Evolutionary conservation across 495 filamentous ascomycete genomes (phyloP).

Genomic region (Trichoderma asperelloides): DNA sequence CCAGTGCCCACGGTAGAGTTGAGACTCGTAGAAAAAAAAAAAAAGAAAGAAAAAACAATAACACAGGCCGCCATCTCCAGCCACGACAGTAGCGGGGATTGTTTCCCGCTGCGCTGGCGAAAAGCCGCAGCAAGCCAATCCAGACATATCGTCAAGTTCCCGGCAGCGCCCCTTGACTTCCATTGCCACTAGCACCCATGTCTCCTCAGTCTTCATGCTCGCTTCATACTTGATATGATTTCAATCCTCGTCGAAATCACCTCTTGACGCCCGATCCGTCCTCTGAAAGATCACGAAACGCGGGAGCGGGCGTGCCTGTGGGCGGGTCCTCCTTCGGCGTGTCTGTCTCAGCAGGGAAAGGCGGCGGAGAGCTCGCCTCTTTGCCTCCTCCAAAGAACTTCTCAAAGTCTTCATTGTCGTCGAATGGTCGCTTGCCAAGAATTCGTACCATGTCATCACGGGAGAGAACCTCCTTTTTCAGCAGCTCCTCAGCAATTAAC

Average conservation of each 20-base stretch:
- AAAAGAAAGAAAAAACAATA: neutral
- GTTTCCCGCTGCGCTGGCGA: neutral
- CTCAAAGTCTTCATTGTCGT: slow-evolving; percentile 76
- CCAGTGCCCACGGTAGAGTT: neutral
- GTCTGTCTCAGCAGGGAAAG: slow-evolving; percentile 40
- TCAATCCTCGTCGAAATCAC: slow-evolving; percentile 7
- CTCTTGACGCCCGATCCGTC: slow-evolving; percentile 13
- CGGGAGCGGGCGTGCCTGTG: slow-evolving; percentile 14
- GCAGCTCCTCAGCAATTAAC: slow-evolving; percentile 83
- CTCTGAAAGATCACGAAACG: slow-evolving; percentile 16
- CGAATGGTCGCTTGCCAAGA: slow-evolving; percentile 71
- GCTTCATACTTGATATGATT: no score
- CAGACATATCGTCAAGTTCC: neutral
- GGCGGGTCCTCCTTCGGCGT: slow-evolving; percentile 20
- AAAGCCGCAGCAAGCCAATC: neutral
- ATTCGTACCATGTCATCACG: slow-evolving; percentile 87
- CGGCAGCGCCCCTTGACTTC: neutral
- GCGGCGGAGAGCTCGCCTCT: slow-evolving; percentile 47
- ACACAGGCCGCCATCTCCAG: neutral
- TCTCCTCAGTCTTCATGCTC: no score
- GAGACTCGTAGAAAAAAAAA: slow-evolving; percentile 2
- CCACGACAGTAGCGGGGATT: neutral
- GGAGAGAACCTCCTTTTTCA: slow-evolving; percentile 81
- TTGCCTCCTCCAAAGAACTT: slow-evolving; percentile 78
- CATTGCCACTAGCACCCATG: no score